phyloP scores from a whole-genome alignment of 139 green algal genomes.

The Chlamydomonas sp. region DNA sequence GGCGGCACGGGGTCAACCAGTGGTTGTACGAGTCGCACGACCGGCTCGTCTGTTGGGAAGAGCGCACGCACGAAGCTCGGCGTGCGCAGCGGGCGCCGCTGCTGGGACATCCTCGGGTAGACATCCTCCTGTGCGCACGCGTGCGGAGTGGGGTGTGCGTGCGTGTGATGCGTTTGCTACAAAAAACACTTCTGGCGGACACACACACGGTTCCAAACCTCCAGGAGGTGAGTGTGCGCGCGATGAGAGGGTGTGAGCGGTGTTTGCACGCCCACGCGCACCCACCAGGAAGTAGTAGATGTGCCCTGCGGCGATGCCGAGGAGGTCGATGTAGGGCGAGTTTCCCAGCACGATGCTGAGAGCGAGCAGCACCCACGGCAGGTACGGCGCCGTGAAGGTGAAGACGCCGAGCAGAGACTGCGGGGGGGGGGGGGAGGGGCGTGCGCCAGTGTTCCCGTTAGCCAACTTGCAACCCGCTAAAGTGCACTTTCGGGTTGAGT shows the following conservation, averaged over 20 bases:
- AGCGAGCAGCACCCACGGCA: slow-evolving; percentile 95
- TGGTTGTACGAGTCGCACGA: too few relatives aligned
- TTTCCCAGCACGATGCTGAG: slow-evolving; percentile 88
- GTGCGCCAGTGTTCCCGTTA: too few relatives aligned
- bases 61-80: slow-evolving; percentile 64
- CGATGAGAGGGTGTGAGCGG: neutral
- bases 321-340: slow-evolving; percentile 81
- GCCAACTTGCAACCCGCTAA: too few relatives aligned
- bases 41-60: slow-evolving; percentile 36
- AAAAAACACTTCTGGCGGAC: slow-evolving; percentile 1
- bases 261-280: too few relatives aligned
- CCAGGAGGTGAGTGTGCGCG: neutral
- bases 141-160: slow-evolving; percentile 96
- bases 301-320: slow-evolving; percentile 76
- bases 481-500: too few relatives aligned
- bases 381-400: slow-evolving; percentile 96
- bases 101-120: slow-evolving; percentile 88
- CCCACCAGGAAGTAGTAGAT: slow-evolving; percentile 20
- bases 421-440: too few relatives aligned
- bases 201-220: too few relatives aligned
- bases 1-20: too few relatives aligned
- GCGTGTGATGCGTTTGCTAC: slow-evolving; percentile 34
- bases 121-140: too few relatives aligned
- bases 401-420: slow-evolving; percentile 65
- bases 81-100: slow-evolving; percentile 67